These are phyloP conservation scores for Malbranchea zuffiana DNA, from an alignment of 2,329 filamentous ascomycete genomes.

Conservation along the genomic window DNA sequence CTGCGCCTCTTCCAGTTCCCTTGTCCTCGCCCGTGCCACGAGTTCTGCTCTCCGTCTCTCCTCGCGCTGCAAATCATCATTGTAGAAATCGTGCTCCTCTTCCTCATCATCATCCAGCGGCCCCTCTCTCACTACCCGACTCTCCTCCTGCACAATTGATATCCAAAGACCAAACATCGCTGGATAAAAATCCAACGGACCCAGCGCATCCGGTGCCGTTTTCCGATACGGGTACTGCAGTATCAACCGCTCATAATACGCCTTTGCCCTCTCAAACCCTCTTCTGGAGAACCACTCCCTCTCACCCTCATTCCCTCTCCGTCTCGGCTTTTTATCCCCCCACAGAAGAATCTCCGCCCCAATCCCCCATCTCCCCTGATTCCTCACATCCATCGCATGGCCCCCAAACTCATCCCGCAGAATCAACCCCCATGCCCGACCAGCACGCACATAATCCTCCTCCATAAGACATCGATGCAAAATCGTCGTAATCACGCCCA, in stretches of 20 bases:
- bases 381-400: constrained; percentile 54
- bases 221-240: constrained; percentile 63
- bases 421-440: constrained; percentile 63
- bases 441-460: constrained; percentile 60
- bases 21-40: constrained; percentile 32
- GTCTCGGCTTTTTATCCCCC: constrained; percentile 20
- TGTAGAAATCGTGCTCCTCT: constrained; percentile 15
- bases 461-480: constrained; percentile 62
- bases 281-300: constrained; percentile 32
- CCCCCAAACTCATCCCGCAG: constrained; percentile 51
- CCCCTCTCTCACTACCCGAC: constrained; percentile 35
- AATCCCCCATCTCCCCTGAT: constrained; percentile 64
- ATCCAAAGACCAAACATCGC: constrained; percentile 73
- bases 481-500: constrained; percentile 56
- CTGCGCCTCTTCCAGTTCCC: constrained; percentile 49
- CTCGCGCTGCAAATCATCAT: constrained; percentile 14
- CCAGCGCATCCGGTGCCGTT: constrained; percentile 47
- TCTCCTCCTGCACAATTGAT: constrained; percentile 58
- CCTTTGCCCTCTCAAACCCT: constrained; percentile 48
- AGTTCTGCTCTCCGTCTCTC: constrained; percentile 27
- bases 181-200: constrained; percentile 67
- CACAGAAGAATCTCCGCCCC: constrained; percentile 76
- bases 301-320: constrained; percentile 11
- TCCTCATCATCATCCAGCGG: constrained; percentile 22
- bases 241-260: constrained; percentile 69